phyloP scores from a whole-genome alignment of 352 stramenopile species.

The Thraustochytrium striatum region DNA sequence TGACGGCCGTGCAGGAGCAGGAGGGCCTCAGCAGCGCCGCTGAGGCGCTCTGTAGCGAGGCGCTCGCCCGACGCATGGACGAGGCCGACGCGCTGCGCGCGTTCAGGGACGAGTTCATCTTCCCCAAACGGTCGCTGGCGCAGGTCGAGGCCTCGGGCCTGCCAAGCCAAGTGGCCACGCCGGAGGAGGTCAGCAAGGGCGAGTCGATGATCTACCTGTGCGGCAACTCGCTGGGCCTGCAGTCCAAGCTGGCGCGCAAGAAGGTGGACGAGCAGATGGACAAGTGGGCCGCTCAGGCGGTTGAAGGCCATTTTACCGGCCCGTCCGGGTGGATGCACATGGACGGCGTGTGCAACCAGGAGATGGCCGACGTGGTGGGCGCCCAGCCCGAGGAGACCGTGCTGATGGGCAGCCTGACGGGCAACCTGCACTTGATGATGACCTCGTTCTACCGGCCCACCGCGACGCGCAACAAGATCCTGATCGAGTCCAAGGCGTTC shows the following conservation, averaged over 20 bases:
- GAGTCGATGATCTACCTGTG: slow-evolving; percentile 52
- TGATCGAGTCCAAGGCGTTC: slow-evolving; percentile 58
- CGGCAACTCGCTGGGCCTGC: slow-evolving; percentile 57
- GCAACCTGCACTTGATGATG: slow-evolving; percentile 60
- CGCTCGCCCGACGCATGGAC: slow-evolving; percentile 42
- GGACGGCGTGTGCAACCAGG: slow-evolving; percentile 49
- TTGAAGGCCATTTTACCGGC: slow-evolving; percentile 57
- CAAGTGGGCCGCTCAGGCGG: slow-evolving; percentile 54
- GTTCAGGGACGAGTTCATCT: slow-evolving; percentile 50
- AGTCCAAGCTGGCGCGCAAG: slow-evolving; percentile 47
- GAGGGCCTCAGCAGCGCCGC: no score
- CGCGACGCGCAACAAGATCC: slow-evolving; percentile 53
- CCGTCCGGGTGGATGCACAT: slow-evolving; percentile 50
- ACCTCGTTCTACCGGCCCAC: slow-evolving; percentile 56
- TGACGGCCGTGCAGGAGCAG: no score
- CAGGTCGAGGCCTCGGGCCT: background rate
- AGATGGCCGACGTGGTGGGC: slow-evolving; percentile 56
- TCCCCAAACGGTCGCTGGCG: slow-evolving; percentile 10
- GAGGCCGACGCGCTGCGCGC: slow-evolving; percentile 27
- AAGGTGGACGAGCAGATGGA: slow-evolving; percentile 53
- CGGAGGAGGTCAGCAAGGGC: background rate
- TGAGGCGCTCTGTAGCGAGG: no score
- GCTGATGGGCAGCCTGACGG: slow-evolving; percentile 58
- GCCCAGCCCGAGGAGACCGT: slow-evolving; percentile 55
- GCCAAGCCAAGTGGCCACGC: background rate